Evolutionary conservation across 1,139 yeast species (phyloP), one percentile per base, ranked within the genome.

Genomic region (Pichia sp.): DNA sequence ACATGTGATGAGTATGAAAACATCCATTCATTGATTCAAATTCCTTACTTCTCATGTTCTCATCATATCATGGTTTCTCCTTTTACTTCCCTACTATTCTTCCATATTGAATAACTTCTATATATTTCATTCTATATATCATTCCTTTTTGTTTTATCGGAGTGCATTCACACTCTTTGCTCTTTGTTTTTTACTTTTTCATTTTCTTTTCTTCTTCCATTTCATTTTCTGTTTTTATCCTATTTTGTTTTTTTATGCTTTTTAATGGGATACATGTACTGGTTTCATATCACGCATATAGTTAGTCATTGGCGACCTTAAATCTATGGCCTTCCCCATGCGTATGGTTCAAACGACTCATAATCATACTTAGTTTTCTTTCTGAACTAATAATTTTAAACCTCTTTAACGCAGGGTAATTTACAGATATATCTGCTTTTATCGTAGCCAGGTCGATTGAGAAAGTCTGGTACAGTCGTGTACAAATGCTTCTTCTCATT

Each of bases 1-100:
- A 51, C 64, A 61, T 34, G 68, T 67, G 26, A 45, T 65, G 51
- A 65, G 59, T 47, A 51, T 67, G 59, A 67, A 65, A 52, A 57
- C 67, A 30, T 51, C 63, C 26, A 52, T 50, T 29, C 50, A 38
- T 30, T 54, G 38, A 50, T 13, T 44, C 15, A 4, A 3, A 13
- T n/a, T 10, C 3, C 4, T 8, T 11, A 31, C 34, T 11, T 31
- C 11, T 31, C 34, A 31, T 31, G 4, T 2, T 11, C 2, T 2
- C 34, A 31, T 8, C 34, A 31, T 11, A 31, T 11, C 34, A 3
- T 8, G 34, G 11, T 31, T 11, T 31, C 34, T 31, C 34, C 34
- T 31, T 31, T 31, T 11, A 11, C 34, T 38, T 34, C 30, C 30
- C 29, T 8, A n/a, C 15, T 44, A 4, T 15, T 48, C 30, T 34